Evolutionary conservation across 2,329 filamentous ascomycete species (phyloP).

Genomic region (Botrytis elliptica): DNA sequence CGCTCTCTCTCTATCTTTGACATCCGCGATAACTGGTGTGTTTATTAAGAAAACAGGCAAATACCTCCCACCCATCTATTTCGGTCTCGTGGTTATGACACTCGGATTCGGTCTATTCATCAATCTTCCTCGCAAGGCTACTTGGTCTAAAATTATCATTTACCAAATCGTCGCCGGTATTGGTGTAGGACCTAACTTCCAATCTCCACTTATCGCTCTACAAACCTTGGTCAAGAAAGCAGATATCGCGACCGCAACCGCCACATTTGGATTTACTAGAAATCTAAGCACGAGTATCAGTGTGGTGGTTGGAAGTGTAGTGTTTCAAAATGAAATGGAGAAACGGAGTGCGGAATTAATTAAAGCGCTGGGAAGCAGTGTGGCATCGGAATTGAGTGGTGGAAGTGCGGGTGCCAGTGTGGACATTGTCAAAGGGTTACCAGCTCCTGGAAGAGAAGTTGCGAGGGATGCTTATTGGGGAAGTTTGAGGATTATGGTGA

Average conservation of each 20-base stretch:
- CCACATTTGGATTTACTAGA: slow-evolving; percentile 57
- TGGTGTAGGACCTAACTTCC: slow-evolving; percentile 67
- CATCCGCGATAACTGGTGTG: slow-evolving; percentile 57
- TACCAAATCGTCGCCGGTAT: slow-evolving; percentile 64
- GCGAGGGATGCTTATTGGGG: slow-evolving; percentile 31
- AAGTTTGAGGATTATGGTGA: slow-evolving; percentile 34
- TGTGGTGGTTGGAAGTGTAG: slow-evolving; percentile 50
- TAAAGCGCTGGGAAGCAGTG: slow-evolving; percentile 28
- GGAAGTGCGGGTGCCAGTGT: slow-evolving; percentile 35
- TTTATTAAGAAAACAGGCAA: slow-evolving; percentile 63
- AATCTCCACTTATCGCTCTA: slow-evolving; percentile 65
- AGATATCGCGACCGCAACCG: slow-evolving; percentile 68
- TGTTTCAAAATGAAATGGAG: slow-evolving; percentile 50
- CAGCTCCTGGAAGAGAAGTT: slow-evolving; percentile 28
- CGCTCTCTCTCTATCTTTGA: slow-evolving; percentile 64
- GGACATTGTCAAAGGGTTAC: slow-evolving; percentile 31
- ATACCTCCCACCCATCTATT: slow-evolving; percentile 61
- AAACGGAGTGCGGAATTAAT: slow-evolving; percentile 30
- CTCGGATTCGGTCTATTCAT: slow-evolving; percentile 66
- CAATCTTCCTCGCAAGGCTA: slow-evolving; percentile 55
- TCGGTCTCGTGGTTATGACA: slow-evolving; percentile 57
- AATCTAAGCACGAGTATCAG: slow-evolving; percentile 47
- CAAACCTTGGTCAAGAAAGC: slow-evolving; percentile 60
- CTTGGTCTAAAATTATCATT: slow-evolving; percentile 55
- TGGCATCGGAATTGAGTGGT: slow-evolving; percentile 32